Conservation (phyloP, 495 filamentous ascomycete species). For the Copromyces sp. region DNA sequence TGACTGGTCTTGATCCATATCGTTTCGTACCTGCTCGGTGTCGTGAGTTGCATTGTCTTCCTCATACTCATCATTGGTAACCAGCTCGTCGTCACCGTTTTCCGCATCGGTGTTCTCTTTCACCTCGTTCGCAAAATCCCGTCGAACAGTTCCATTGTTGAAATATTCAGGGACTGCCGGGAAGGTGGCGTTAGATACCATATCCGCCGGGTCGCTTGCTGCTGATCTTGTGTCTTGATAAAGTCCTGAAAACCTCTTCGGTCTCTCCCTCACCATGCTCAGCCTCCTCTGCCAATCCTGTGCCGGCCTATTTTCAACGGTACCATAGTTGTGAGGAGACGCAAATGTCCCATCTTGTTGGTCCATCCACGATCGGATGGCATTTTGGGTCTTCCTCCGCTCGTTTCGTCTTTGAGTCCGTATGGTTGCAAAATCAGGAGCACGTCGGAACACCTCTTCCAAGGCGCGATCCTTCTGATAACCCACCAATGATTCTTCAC, state of each 20-base stretch:
- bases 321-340: conserved; percentile 43
- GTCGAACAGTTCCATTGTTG: conserved; percentile 13
- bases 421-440: conserved; percentile 32
- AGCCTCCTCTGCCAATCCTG: conserved; percentile 30
- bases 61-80: conserved; percentile 61
- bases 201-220: conserved; percentile 45
- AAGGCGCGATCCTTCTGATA: conserved; percentile 81
- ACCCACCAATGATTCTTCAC: conserved; percentile 73
- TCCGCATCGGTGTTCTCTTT: conserved; percentile 61
- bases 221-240: conserved; percentile 41
- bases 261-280: conserved; percentile 33
- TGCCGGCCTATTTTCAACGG: conserved; percentile 31
- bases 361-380: conserved; percentile 83
- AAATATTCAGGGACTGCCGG: conserved; percentile 19
- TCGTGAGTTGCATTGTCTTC: conserved; percentile 31
- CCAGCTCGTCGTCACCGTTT: conserved; percentile 83
- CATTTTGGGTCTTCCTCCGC: conserved; percentile 57
- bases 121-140: conserved; percentile 21
- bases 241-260: conserved; percentile 26
- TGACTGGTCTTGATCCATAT: neutral
- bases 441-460: conserved; percentile 78
- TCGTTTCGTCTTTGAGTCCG: conserved; percentile 44
- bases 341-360: conserved; percentile 52
- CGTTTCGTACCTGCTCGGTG: conserved; percentile 1
- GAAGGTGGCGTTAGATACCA: conserved; percentile 33